Base-by-base conservation (phyloP, 2,329 filamentous ascomycete genomes). In the Monilinia aucupariae region DNA sequence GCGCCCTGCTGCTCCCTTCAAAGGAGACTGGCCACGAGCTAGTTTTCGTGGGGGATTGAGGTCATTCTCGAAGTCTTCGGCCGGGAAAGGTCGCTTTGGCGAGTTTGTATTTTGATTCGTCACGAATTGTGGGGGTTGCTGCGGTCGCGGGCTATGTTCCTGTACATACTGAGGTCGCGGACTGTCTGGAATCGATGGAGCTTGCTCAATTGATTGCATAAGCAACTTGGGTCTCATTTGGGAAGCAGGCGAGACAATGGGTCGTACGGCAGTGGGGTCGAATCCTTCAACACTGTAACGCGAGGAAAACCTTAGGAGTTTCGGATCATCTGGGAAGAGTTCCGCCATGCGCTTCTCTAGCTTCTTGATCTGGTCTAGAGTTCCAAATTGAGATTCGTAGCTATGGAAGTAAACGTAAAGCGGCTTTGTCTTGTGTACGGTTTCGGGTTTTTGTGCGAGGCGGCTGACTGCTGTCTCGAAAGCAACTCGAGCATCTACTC, bases 401-500 rank as follows among this genome's bases (percentile, higher is more conserved):
- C 92, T 89, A 76, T 99, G 93, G 75, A 99, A 93, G 76, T 93
- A 97, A 2, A 86, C 81, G 71, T 96, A 96, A 0, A 99, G 83
- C 0, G 89, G 85, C 74, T 94, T 96, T 10, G 92, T 86, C 72
- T 92, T 94, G 61, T 81, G 77, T 0, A 88, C 78, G 13, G 85
- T 85, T 68, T 92, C 90, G 0, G 90, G 85, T 68, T 92, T 94
- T 30, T 88, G 82, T 9, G 89, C 84, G 50, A 97, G 82, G 66
- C 88, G 88, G 72, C 89, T 90, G 65, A 97, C 90, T 20, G 92
- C 92, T 20, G 92, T 97, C 75, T 97, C 94, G 71, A 99, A 99
- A 2, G 97, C 92, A 12, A 94, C 92, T 68, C 94, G 86, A 41
- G 94, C 94, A 81, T 99, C 92, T 92, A 69, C 22, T 41, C 47